These are phyloP conservation scores for Passiflora organensis DNA, from an alignment of 345 rosid genomes.

Conservation along the genomic window DNA sequence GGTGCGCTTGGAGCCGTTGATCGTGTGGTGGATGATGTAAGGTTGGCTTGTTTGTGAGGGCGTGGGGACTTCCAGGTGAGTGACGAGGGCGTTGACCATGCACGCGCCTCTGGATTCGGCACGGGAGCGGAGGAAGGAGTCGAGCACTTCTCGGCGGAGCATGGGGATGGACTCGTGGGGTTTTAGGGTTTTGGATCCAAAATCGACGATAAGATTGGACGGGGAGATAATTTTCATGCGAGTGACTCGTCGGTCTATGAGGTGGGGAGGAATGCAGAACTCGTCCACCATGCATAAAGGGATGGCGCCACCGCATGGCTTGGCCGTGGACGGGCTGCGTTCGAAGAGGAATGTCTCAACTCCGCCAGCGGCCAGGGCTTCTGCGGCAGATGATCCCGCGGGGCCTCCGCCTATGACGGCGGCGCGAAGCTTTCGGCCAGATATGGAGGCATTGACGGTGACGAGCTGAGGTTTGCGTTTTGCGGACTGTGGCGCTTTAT, in stretches of 20 bases:
- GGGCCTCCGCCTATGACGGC: conserved; percentile 66
- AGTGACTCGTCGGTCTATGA: conserved; percentile 64
- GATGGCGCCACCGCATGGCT: conserved; percentile 76
- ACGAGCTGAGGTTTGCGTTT: conserved; percentile 4
- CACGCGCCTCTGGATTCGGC: conserved; percentile 49
- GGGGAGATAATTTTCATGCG: conserved; percentile 68
- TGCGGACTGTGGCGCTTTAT: no score
- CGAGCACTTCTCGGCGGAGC: conserved; percentile 72
- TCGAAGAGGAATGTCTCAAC: conserved; percentile 67
- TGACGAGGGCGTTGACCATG: conserved; percentile 46
- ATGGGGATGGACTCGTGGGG: conserved; percentile 59
- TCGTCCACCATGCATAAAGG: conserved; percentile 71
- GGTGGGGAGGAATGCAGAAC: conserved; percentile 50
- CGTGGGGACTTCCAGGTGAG: conserved; percentile 41
- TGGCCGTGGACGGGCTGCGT: conserved; percentile 46
- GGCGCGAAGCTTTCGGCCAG: conserved; percentile 47
- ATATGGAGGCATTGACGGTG: conserved; percentile 24
- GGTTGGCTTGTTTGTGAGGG: conserved; percentile 30
- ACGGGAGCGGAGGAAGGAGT: conserved; percentile 58
- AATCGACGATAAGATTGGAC: conserved; percentile 56
- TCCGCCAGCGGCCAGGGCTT: conserved; percentile 47
- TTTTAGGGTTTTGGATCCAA: conserved; percentile 48
- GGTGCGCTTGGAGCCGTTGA: conserved; percentile 22
- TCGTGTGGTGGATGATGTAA: conserved; percentile 47
- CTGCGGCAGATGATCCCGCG: conserved; percentile 59